phyloP scores from a whole-genome alignment of 176 grass and related monocot species.

The Oryza meyeriana region DNA sequence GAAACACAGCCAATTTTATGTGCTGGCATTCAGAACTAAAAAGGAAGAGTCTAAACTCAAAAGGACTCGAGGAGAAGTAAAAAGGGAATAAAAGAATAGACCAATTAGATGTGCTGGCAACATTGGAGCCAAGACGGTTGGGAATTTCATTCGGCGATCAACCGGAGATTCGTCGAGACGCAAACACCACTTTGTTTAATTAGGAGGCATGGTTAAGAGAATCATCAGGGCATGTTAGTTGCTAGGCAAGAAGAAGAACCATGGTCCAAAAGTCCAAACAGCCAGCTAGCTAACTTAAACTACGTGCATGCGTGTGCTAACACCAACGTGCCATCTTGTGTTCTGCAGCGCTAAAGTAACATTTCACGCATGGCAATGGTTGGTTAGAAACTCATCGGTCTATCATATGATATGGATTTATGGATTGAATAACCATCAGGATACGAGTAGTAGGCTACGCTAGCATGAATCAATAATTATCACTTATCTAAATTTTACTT shows the following conservation, averaged over 20 bases:
- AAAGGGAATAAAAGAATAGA: not conserved
- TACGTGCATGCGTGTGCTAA: not conserved
- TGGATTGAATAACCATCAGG: too few relatives aligned
- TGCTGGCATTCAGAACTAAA: not conserved
- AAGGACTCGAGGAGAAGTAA: not conserved
- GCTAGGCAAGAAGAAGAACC: slow-evolving; percentile 20
- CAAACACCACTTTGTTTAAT: not conserved
- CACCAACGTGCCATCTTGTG: slow-evolving; percentile 2
- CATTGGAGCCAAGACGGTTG: not conserved
- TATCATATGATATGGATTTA: too few relatives aligned
- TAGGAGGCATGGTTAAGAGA: not conserved
- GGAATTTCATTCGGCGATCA: not conserved
- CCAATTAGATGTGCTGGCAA: not conserved
- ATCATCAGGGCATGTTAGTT: slow-evolving; percentile 7
- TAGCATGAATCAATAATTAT: too few relatives aligned
- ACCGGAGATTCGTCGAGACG: not conserved
- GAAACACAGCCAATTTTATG: not conserved
- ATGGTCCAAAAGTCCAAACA: not conserved
- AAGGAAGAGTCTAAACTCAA: not conserved
- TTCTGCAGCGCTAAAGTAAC: not conserved
- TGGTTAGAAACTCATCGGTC: not conserved
- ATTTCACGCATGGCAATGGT: not conserved
- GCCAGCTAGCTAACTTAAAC: not conserved
- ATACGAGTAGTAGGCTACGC: too few relatives aligned
- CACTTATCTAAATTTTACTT: too few relatives aligned